Evolutionary conservation across 805 yeast species (phyloP), one percentile per base, ranked within the genome.

Genomic region (Lipomyces starkeyi): DNA sequence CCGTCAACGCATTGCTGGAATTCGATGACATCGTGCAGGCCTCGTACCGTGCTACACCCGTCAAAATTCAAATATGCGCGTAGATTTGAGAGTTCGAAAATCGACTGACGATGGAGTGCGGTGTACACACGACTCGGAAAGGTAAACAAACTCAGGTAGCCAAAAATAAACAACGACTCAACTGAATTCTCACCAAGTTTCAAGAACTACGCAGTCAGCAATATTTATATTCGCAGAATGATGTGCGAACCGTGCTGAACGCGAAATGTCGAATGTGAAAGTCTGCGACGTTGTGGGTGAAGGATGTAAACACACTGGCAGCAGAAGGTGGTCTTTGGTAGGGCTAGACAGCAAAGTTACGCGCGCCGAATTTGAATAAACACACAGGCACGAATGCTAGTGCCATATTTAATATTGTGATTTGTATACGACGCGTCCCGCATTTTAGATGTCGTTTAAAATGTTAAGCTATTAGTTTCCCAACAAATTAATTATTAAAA

Each of bases 1-100:
- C 25, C 17, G 54, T 9, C 34, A 6, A n/a, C 9, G 54, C 20
- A 14, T 58, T 61, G n/a, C 43, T 22, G n/a, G 56, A 52, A 27
- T 49, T 27, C 17, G 53, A 11, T 14, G 65, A 62, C 34, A 35
- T 55, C 61, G 58, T 62, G 7, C n/a, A 58, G 20, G n/a, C 2
- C 34, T 7, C 56, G 27, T 25, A 8, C 20, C 20, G 56, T 53
- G 56, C n/a, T 25, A 29, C 17, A 8, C 17, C 17, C 34, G 34
- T 53, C 34, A 53, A 53, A 25, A 11, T 53, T 53, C 34, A 43
- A 43, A 43, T 43, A 17, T 1, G 49, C 49, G 49, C 49, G 22
- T 17, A n/a, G 8, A n/a, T 6, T 20, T 25, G 56, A 53, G 27
- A 8, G n/a, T 53, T 53, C 34, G 32, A 53, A 53, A 25, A 25